Evolutionary conservation across 257 asterid genomes (phyloP).

Genomic region (Solanum chaucha): DNA sequence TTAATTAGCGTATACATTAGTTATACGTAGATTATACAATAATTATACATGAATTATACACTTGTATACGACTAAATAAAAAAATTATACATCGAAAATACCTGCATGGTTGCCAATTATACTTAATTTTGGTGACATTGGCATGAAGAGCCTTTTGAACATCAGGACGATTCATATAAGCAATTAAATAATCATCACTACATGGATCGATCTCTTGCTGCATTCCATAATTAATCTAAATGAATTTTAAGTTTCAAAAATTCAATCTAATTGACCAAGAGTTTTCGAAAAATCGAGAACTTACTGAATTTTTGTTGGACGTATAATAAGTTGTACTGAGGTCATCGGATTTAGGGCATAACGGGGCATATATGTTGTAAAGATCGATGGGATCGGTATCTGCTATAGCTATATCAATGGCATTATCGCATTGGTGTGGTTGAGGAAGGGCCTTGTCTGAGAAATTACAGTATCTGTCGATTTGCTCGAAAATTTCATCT

Average conservation of each 20-base stretch:
- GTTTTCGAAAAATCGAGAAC: not conserved
- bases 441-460: not conserved
- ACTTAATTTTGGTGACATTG: slow-evolving; percentile 16
- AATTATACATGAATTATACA: not conserved
- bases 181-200: slow-evolving; percentile 14
- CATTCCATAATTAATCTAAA: not conserved
- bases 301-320: not conserved
- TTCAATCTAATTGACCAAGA: not conserved
- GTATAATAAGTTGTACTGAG: not conserved
- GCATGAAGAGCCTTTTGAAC: slow-evolving; percentile 42
- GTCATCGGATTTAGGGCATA: not conserved
- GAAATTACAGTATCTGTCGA: slow-evolving; percentile 19
- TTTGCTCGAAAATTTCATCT: slow-evolving; percentile 16
- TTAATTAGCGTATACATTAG: not conserved
- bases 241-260: not conserved
- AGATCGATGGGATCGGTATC: slow-evolving; percentile 5
- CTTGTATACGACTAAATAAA: not conserved
- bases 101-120: slow-evolving; percentile 32
- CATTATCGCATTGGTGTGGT: not conserved
- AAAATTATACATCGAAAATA: not conserved
- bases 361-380: slow-evolving; percentile 26
- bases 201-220: slow-evolving; percentile 24
- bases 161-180: slow-evolving; percentile 27
- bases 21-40: not conserved
- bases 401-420: not conserved